phyloP scores from a whole-genome alignment of 2,329 filamentous ascomycete genomes.

The Cordyceps javanica region DNA sequence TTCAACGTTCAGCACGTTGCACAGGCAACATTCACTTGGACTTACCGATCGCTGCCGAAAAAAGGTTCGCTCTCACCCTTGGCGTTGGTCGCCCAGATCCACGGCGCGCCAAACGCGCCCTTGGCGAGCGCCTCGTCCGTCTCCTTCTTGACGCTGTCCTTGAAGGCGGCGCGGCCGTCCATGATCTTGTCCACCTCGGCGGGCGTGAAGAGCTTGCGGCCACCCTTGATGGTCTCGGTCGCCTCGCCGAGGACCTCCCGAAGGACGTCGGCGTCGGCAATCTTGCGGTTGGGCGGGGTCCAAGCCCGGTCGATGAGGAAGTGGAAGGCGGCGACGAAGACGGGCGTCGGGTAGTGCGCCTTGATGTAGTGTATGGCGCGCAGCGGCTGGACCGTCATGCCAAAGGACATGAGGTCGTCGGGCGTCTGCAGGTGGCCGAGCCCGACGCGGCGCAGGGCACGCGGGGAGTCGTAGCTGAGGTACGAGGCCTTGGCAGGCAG shows the following conservation, averaged over 20 bases:
- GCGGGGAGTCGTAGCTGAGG: slow-evolving; percentile 34
- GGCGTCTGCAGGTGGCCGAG: slow-evolving; percentile 32
- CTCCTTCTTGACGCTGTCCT: slow-evolving; percentile 41
- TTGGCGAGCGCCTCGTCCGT: slow-evolving; percentile 56
- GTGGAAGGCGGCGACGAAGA: slow-evolving; percentile 48
- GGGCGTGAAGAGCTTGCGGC: slow-evolving; percentile 37
- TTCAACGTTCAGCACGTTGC: neutral
- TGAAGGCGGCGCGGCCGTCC: slow-evolving; percentile 41
- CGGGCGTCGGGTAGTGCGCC: slow-evolving; percentile 39
- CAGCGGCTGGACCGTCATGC: slow-evolving; percentile 49
- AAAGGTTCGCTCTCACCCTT: slow-evolving; percentile 59
- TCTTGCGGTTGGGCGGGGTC: slow-evolving; percentile 50
- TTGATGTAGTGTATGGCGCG: slow-evolving; percentile 64
- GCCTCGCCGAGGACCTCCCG: slow-evolving; percentile 28
- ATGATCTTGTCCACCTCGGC: slow-evolving; percentile 52
- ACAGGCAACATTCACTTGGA: slow-evolving; percentile 20
- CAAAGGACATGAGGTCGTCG: slow-evolving; percentile 36
- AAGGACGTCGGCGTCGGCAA: slow-evolving; percentile 53
- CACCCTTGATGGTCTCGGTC: slow-evolving; percentile 20
- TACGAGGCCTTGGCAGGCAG: slow-evolving; percentile 62
- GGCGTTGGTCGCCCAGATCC: slow-evolving; percentile 61
- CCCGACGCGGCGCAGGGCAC: slow-evolving; percentile 33
- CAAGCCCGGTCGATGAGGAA: slow-evolving; percentile 57
- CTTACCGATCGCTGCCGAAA: slow-evolving; percentile 67
- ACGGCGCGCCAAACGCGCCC: slow-evolving; percentile 72